Conservation (phyloP, 2,329 filamentous ascomycete genomes). For the Colletotrichum caudatum region DNA sequence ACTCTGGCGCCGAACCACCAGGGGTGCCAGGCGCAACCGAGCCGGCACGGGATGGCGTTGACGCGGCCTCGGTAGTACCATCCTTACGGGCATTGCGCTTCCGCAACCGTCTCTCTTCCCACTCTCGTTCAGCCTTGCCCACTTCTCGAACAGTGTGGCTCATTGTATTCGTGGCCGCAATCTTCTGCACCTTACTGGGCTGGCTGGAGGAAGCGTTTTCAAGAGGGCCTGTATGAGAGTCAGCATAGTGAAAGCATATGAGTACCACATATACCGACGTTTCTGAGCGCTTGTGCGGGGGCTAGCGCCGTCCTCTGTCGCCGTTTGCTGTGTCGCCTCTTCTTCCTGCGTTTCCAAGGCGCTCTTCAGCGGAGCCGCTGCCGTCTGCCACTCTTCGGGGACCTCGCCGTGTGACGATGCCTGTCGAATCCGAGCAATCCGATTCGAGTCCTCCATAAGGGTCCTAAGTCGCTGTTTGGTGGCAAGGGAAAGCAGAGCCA, state of each 20-base stretch:
- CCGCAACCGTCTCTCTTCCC: conserved; percentile 77
- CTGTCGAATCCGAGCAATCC: conserved; percentile 77
- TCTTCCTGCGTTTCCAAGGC: conserved; percentile 36
- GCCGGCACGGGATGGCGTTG: conserved; percentile 63
- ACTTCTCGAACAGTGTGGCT: conserved; percentile 69
- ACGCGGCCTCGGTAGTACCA: conserved; percentile 64
- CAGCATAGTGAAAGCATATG: conserved; percentile 27
- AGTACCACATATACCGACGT: conserved; percentile 60
- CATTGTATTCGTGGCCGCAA: conserved; percentile 62
- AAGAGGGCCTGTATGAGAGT: conserved; percentile 53
- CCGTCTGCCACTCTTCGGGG: conserved; percentile 79
- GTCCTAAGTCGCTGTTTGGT: conserved; percentile 83
- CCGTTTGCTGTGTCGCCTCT: conserved; percentile 45
- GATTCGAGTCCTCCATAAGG: conserved; percentile 81
- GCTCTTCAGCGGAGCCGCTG: conserved; percentile 69
- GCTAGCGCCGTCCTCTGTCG: conserved; percentile 62
- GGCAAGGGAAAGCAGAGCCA: conserved; percentile 85
- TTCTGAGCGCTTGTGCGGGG: conserved; percentile 69
- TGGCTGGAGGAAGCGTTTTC: conserved; percentile 50
- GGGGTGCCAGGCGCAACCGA: conserved; percentile 72
- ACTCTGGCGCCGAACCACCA: conserved; percentile 71
- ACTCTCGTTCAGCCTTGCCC: conserved; percentile 74
- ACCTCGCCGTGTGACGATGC: conserved; percentile 83
- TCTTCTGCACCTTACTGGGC: conserved; percentile 61
- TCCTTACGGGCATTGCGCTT: conserved; percentile 75